Conservation (phyloP, 176 grass and related monocot species). For the Dendrocalamus sinicus region DNA sequence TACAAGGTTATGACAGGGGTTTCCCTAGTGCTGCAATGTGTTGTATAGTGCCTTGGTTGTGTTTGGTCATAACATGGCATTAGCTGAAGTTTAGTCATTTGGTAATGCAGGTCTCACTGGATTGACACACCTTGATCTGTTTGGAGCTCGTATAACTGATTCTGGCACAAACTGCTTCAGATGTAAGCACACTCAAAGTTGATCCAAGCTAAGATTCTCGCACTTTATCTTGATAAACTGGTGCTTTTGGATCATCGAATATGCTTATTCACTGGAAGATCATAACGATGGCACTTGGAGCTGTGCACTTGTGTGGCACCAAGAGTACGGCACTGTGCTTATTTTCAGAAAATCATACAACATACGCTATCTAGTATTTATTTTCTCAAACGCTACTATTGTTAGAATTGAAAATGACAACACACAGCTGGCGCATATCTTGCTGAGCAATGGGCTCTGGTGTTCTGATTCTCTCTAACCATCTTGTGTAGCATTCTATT, state of each 20-base stretch:
- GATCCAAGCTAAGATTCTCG: not conserved
- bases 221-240: not conserved
- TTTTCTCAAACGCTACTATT: not conserved
- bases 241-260: not conserved
- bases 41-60: not conserved
- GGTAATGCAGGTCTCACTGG: constrained; percentile 77
- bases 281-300: not conserved
- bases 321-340: not conserved
- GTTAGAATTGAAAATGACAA: not conserved
- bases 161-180: constrained; percentile 74
- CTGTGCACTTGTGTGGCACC: not conserved
- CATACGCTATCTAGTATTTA: not conserved
- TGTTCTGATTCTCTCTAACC: not conserved
- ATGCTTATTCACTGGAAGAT: constrained; percentile 1
- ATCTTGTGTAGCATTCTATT: not conserved
- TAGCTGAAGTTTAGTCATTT: constrained; percentile 18
- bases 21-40: not conserved
- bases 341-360: not conserved
- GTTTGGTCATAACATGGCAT: not conserved
- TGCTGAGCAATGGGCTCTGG: not conserved
- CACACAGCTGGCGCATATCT: not conserved
- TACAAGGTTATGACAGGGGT: not conserved
- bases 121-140: constrained; percentile 92
- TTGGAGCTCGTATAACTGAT: constrained; percentile 91
- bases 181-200: constrained; percentile 55